Evolutionary conservation across 257 asterid genomes (phyloP).

Genomic region (Fraxinus americana): DNA sequence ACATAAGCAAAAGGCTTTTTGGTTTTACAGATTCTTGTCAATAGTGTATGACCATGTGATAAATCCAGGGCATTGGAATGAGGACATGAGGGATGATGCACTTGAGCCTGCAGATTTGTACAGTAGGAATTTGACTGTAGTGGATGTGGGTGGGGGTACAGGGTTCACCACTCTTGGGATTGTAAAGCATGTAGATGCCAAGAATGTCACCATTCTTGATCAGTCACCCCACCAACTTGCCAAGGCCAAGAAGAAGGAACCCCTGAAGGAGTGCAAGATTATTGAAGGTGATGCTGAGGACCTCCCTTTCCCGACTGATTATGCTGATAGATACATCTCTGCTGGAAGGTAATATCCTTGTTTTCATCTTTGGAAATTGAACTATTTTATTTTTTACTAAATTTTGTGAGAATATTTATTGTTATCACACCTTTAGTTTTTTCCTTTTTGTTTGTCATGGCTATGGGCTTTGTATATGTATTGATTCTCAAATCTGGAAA

Average conservation of each 20-base stretch:
- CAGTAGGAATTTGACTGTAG: conserved; percentile 59
- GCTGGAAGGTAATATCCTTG: conserved; percentile 81
- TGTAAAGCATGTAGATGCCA: conserved; percentile 80
- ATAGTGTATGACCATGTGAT: conserved; percentile 90
- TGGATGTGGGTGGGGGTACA: conserved; percentile 96
- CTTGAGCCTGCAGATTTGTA: conserved; percentile 83
- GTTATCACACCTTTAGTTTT: too few relatives aligned
- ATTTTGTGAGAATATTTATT: too few relatives aligned
- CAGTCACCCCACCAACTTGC: conserved; percentile 98
- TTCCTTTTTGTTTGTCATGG: not conserved
- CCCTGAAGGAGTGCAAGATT: conserved; percentile 78
- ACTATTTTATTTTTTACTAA: not conserved
- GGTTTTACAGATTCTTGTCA: conserved; percentile 87
- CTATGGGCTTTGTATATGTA: not conserved
- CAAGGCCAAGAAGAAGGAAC: conserved; percentile 85
- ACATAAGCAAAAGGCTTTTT: conserved; percentile 91
- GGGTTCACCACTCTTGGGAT: conserved; percentile 93
- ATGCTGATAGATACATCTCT: conserved; percentile 75
- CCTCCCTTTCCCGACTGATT: conserved; percentile 80
- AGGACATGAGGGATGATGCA: conserved; percentile 98
- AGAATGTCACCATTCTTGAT: conserved; percentile 96
- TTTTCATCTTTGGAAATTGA: not conserved
- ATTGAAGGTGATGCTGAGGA: conserved; percentile 97
- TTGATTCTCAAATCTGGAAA: not conserved
- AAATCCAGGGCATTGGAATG: conserved; percentile 98